Percentiles rank a stretch among this genome's conserved stretches.
phyloP scores from a whole-genome alignment of 495 filamentous ascomycete genomes.

The Hypomontagnella monticulosa region DNA sequence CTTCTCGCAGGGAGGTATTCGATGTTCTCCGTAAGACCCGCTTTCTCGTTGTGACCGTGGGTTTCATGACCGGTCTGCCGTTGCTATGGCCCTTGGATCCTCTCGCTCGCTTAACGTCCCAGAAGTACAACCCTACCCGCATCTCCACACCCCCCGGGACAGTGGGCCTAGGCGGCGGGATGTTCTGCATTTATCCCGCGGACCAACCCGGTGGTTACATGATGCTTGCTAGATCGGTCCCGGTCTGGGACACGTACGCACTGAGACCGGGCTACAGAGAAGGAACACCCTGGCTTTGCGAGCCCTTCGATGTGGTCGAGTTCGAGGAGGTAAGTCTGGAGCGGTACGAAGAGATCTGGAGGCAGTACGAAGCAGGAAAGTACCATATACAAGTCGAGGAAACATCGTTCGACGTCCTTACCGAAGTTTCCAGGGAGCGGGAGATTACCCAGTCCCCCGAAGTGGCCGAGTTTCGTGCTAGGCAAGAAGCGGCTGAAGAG shows the following conservation, averaged over 20 bases:
- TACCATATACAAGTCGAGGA: slow-evolving; percentile 24
- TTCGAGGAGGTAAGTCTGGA: slow-evolving; percentile 63
- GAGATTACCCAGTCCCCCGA: slow-evolving; percentile 1
- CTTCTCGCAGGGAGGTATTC: slow-evolving; percentile 48
- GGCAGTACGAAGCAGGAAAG: slow-evolving; percentile 55
- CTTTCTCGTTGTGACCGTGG: slow-evolving; percentile 64
- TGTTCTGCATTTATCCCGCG: slow-evolving; percentile 65
- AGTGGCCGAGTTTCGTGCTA: slow-evolving; percentile 16
- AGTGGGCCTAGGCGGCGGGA: slow-evolving; percentile 63
- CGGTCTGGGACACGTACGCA: slow-evolving; percentile 64
- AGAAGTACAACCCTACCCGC: slow-evolving; percentile 68
- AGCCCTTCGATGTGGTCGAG: slow-evolving; percentile 66
- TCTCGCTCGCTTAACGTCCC: slow-evolving; percentile 59
- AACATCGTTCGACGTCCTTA: slow-evolving; percentile 15
- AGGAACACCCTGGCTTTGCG: slow-evolving; percentile 63
- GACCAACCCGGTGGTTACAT: slow-evolving; percentile 69
- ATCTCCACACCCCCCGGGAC: slow-evolving; percentile 66
- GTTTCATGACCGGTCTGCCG: slow-evolving; percentile 66
- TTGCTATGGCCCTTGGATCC: slow-evolving; percentile 67
- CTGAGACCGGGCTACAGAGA: slow-evolving; percentile 57
- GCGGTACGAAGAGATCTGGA: slow-evolving; percentile 55
- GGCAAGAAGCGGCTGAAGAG: slow-evolving; percentile 24
- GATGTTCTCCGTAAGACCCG: slow-evolving; percentile 58
- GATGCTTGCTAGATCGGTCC: slow-evolving; percentile 64
- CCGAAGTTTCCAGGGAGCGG: slow-evolving; percentile 20